These are phyloP conservation scores for Coccomyxa sp. DNA, from an alignment of 139 green algal species.

Conservation along the genomic window DNA sequence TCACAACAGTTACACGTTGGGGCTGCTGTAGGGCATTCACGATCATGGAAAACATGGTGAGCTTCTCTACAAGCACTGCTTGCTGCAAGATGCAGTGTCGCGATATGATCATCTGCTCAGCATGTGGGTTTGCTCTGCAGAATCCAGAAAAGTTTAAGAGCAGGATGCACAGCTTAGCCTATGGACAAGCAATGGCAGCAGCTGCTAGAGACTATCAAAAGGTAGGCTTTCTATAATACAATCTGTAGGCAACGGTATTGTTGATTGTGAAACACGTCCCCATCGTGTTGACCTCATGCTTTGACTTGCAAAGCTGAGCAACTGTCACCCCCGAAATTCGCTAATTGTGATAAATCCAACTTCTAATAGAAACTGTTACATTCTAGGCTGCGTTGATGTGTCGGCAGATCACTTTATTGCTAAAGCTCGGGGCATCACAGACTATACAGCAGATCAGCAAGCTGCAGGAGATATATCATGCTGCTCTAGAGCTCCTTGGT, in stretches of 20 bases:
- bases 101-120: neutral
- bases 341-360: no score
- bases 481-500: neutral
- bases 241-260: neutral
- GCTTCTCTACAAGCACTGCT: neutral
- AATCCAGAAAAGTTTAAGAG: constrained; percentile 56
- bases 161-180: constrained; percentile 75
- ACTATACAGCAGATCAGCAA: no score
- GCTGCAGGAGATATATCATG: neutral
- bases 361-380: no score
- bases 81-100: neutral
- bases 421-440: no score
- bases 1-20: no score
- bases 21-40: neutral
- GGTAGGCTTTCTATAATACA: constrained; percentile 26
- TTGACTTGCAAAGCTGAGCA: no score
- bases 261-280: no score
- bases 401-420: no score
- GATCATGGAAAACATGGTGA: constrained; percentile 22
- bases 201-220: constrained; percentile 81
- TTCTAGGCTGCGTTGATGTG: no score
- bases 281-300: no score
- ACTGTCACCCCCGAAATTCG: no score
- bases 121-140: constrained; percentile 8
- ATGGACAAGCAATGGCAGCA: constrained; percentile 75